Evolutionary conservation across 257 asterid genomes (phyloP), one percentile per base, ranked within the genome.

Genomic region (Fraxinus pennsylvanica): DNA sequence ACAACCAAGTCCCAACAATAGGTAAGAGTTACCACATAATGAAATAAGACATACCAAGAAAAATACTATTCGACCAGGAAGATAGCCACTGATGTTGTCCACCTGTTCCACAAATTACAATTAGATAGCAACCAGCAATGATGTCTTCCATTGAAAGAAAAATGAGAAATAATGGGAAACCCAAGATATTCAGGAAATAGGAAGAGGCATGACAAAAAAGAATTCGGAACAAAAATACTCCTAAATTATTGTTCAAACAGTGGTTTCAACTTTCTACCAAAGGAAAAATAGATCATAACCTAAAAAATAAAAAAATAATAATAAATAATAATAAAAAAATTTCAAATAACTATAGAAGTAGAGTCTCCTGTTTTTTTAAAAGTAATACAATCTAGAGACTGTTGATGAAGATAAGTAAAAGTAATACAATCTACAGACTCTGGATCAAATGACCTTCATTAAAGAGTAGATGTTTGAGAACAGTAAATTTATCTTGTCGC

Each of bases 21-120:
- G 81, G 68, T 61, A 61, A 61, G 33, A 25, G 33, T 8, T 21
- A 61, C 15, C 15, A 25, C 33, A 25, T 61, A 61, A 83, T 74
- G 35, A 81, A 73, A 61, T 30, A 71, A 63, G 76, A 80, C 96
- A 70, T 96, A 93, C 99, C 97, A 96, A 86, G 91, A 96, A 93
- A 90, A 93, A 96, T 73, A 96, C 99, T 70, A 96, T 96, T 72
- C 99, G 88, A 77, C 99, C 99, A 68, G 99, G 99, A 83, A 96
- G 97, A 85, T 96, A 96, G 69, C 98, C 98, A 84, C 99, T 93
- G 71, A 96, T 93, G 89, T 96, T 93, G 87, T 96, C 93, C 84
- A 93, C 98, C 99, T 96, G 93, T 83, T 82, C 47, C 80, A 81
- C 45, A 78, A 83, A 69, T 75, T 45, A 67, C 33, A 22, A 61